Evolutionary conservation across 257 asterid species (phyloP).

Genomic region (Nicotiana benthamiana): DNA sequence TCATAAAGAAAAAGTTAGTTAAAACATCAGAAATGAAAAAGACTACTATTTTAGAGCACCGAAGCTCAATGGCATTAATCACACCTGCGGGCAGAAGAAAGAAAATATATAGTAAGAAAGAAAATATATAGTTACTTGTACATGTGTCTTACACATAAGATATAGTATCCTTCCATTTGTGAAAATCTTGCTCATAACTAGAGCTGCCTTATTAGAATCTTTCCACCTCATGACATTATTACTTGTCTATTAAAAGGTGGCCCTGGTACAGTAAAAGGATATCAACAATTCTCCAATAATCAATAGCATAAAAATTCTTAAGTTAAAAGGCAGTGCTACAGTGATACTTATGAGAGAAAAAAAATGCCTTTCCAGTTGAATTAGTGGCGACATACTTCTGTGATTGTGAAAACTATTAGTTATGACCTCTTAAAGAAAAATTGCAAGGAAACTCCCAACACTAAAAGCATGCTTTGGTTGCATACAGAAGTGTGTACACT

Average conservation of each 20-base stretch:
- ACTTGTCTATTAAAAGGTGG: background rate
- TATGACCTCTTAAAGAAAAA: background rate
- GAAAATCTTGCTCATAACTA: background rate
- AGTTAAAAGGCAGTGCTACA: background rate
- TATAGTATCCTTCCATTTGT: background rate
- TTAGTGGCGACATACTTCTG: background rate
- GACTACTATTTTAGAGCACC: background rate
- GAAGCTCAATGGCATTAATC: too few species aligned
- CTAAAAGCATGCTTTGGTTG: background rate
- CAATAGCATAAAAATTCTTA: background rate
- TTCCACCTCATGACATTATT: background rate
- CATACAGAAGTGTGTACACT: background rate
- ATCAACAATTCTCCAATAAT: background rate
- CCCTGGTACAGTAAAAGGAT: background rate
- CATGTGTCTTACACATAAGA: background rate
- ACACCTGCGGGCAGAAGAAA: too few species aligned
- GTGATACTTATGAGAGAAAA: background rate
- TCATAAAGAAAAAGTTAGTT: too few species aligned
- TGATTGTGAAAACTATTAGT: background rate
- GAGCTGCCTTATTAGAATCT: background rate
- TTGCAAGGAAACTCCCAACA: background rate
- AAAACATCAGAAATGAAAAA: background rate
- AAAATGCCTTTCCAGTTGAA: background rate
- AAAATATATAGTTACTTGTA: background rate
- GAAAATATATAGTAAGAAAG: too few species aligned